phyloP scores from a whole-genome alignment of 139 green algal species.

The Chlamydomonas incerta region DNA sequence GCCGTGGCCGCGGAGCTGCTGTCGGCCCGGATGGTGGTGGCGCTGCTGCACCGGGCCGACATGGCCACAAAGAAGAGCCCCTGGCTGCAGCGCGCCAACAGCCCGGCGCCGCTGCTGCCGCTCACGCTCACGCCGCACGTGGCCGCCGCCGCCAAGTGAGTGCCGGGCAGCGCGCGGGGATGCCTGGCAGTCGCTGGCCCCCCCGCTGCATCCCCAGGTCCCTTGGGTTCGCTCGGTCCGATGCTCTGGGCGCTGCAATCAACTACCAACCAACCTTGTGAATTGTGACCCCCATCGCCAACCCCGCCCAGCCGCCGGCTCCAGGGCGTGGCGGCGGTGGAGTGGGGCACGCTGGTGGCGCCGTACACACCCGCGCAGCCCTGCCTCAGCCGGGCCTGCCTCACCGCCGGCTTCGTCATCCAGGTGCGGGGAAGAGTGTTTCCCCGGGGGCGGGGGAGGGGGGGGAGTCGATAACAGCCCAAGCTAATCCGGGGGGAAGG shows the following conservation, averaged over 20 bases:
- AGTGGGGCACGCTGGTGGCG: neutral
- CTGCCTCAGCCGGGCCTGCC: neutral
- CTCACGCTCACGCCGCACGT: constrained; percentile 19
- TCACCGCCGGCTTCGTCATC: neutral
- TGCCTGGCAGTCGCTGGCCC: too few species aligned
- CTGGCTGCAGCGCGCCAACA: neutral
- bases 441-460: too few species aligned
- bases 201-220: too few species aligned
- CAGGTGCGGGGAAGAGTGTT: neutral
- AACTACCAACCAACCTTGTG: too few species aligned
- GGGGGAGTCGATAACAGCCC: too few species aligned
- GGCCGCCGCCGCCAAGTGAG: neutral
- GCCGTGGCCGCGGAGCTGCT: neutral
- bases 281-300: too few species aligned
- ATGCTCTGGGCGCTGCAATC: too few species aligned
- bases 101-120: neutral
- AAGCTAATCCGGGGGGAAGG: too few species aligned
- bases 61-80: neutral
- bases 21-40: neutral
- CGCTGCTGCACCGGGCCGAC: constrained; percentile 18
- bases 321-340: neutral
- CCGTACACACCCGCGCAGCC: neutral
- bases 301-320: neutral
- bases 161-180: too few species aligned
- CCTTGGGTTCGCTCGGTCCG: too few species aligned